Conservation (phyloP, 352 stramenopile genomes). For the Phytophthora brassicae region DNA sequence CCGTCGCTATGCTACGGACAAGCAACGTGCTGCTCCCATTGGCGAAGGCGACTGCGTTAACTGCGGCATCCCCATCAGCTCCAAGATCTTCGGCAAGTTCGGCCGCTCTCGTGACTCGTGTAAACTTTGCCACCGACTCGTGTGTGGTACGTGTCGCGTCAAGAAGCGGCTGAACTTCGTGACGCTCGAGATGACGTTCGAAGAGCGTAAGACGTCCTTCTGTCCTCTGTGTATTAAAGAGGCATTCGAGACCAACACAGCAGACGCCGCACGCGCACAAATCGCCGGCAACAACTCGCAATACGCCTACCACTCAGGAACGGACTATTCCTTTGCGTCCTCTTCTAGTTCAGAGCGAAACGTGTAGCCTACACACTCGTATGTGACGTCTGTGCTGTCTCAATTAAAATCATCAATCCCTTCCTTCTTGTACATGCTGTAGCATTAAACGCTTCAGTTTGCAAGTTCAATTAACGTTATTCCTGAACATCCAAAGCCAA, state of each 20-base stretch:
- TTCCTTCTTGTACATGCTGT: too few relatives aligned
- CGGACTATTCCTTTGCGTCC: conserved; percentile 37
- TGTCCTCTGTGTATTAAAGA: conserved; percentile 40
- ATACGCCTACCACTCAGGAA: conserved; percentile 29
- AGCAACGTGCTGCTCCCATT: conserved; percentile 25
- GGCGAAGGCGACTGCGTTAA: conserved; percentile 34
- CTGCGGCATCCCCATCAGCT: conserved; percentile 35
- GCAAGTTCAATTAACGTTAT: too few relatives aligned
- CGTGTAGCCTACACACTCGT: conserved; percentile 19
- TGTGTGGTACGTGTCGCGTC: conserved; percentile 37
- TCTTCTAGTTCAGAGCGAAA: conserved; percentile 33
- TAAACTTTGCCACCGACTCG: conserved; percentile 36
- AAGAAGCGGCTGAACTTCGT: conserved; percentile 42
- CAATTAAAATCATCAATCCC: too few relatives aligned
- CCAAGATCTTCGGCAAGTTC: conserved; percentile 36
- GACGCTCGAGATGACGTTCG: conserved; percentile 38
- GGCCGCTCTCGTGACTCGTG: conserved; percentile 35
- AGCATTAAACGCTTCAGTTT: too few relatives aligned
- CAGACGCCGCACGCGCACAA: conserved; percentile 31
- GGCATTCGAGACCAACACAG: conserved; percentile 33
- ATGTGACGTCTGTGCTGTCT: too few relatives aligned
- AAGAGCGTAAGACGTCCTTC: conserved; percentile 40
- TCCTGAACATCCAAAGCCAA: too few relatives aligned
- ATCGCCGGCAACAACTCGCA: conserved; percentile 28
- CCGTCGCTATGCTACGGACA: conserved; percentile 25